Evolutionary conservation across 2,329 filamentous ascomycete species (phyloP).

Genomic region (Colletotrichum tamarilloi): DNA sequence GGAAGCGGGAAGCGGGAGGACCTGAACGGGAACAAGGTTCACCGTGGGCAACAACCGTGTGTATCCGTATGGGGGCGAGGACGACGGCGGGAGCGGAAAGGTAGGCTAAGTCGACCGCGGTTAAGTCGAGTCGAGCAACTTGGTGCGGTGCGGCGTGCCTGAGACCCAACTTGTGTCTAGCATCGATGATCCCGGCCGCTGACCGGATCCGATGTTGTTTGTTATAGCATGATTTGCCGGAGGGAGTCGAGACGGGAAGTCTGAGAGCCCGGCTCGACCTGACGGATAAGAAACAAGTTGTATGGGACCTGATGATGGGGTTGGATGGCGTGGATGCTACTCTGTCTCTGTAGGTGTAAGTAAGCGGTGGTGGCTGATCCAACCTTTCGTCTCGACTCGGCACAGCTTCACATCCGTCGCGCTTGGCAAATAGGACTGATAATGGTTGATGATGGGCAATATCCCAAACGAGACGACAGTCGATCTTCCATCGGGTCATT

Average conservation of each 20-base stretch:
- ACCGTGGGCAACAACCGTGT: constrained; percentile 3
- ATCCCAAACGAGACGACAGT: constrained; percentile 34
- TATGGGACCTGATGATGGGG: neutral
- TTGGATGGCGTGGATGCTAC: constrained; percentile 1
- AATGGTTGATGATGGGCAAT: constrained; percentile 11
- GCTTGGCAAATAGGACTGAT: constrained; percentile 18
- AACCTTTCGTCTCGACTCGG: constrained; percentile 9
- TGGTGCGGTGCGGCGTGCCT: constrained; percentile 9
- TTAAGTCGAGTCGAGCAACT: constrained; percentile 15
- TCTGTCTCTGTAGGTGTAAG: neutral
- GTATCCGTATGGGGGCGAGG: neutral
- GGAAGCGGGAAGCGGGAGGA: constrained; percentile 33
- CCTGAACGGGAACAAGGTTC: constrained; percentile 27
- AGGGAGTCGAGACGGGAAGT: constrained; percentile 20
- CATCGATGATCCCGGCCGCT: constrained; percentile 21
- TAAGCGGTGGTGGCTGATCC: neutral
- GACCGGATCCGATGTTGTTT: constrained; percentile 21
- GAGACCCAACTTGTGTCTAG: constrained; percentile 30
- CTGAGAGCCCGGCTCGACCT: constrained; percentile 33
- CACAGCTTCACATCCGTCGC: constrained; percentile 3
- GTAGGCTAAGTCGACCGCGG: constrained; percentile 21
- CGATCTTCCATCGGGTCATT: constrained; percentile 29
- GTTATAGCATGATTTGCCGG: constrained; percentile 35
- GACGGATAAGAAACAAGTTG: constrained; percentile 20
- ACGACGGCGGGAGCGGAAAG: neutral